Base-by-base conservation (phyloP, 257 asterid genomes). In the Scutellaria baicalensis region DNA sequence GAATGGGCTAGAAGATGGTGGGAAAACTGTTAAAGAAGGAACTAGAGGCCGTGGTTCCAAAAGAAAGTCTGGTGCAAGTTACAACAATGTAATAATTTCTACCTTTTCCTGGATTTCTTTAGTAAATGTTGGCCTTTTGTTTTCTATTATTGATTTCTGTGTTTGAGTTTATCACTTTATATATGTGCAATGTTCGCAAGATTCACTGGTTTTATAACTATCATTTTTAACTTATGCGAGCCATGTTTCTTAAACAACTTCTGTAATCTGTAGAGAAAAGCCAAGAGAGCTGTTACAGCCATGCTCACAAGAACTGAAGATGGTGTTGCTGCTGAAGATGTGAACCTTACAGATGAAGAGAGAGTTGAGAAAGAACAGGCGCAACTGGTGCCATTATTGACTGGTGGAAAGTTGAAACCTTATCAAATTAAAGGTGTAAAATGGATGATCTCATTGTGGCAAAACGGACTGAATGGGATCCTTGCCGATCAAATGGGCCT, bases 401-500 rank as follows among this genome's bases (percentile, higher is more conserved):
- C 98, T 62, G 99, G 99, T 65, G 99, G 99, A 68, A 88, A 85
- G 72, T 75, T 94, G 83, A 94, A 94, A 82, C n/a, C 86, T 52
- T 94, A 91, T 77, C 99, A 94, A 70, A 79, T 91, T 50, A 94
- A 91, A 83, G 99, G 99, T 14, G 95, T 94, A 48, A 94, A 94
- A 76, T 94, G 99, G 99, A 83, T 94, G 93, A 94, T 94, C 79
- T 94, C 99, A 17, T 72, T 94, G 83, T 94, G 98, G 99, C 99
- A 94, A 85, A 94, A 94, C 79, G 99, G 99, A 64, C 70, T 94
- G 66, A 94, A 94, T 78, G 99, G 99, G 54, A 94, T 94, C 81
- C 96, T 91, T 39, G 98, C 99, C 42, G 99, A 94, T 88, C 99
- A 94, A 82, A 94, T 94, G 99, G 99, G 99, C 56, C 96, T 94